Evolutionary conservation across 371 early-diverging fungal genomes (phyloP), one percentile per base, ranked within the genome.

Genomic region (Apophysomyces ossiformis): DNA sequence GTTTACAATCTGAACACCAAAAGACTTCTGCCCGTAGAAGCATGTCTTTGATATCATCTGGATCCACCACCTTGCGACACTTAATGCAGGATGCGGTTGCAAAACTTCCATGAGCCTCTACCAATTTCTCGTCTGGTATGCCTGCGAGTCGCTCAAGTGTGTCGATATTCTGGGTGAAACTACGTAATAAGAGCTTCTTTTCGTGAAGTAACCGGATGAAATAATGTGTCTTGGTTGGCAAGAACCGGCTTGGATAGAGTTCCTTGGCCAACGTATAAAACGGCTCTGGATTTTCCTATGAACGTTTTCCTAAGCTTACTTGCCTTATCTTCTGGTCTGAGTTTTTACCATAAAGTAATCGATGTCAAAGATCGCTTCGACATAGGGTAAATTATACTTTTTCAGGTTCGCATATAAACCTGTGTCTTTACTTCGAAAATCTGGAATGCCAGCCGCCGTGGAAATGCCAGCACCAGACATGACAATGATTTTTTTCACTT

Each of bases 391-490:
- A 39, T 93, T 78, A 78, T 91, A 97, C 54, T 89, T 85, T 68
- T 90, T 85, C 47, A 97, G 86, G 69, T 96, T 96, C 58, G 90
- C 93, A 69, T 94, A 98, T 36, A 98, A 86, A 1, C 99, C 99
- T 3, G 96, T 96, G 5, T 90, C 92, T 39, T 95, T 93, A 4
- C 93, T 88, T 39, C 99, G 83, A 76, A 96, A 98, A 72, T 97
- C 97, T 41, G 94, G 94, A 61, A 94, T 93, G 13, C 98, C 98
- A 11, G 93, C 90, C 4, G 91, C 82, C 5, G 98, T 97, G 15
- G 97, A 97, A 35, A 97, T 96, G 0, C 97, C 98, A 9, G 98
- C 98, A 16, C 99, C 99, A 8, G 92, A 89, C 92, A 97, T 87
- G 57, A 97, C 93, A 57, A 98, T 85, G 38, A 97, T 89, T 37